These are phyloP conservation scores for Lentinus tigrinus DNA, from an alignment of 768 basidiomycete species.

Conservation along the genomic window DNA sequence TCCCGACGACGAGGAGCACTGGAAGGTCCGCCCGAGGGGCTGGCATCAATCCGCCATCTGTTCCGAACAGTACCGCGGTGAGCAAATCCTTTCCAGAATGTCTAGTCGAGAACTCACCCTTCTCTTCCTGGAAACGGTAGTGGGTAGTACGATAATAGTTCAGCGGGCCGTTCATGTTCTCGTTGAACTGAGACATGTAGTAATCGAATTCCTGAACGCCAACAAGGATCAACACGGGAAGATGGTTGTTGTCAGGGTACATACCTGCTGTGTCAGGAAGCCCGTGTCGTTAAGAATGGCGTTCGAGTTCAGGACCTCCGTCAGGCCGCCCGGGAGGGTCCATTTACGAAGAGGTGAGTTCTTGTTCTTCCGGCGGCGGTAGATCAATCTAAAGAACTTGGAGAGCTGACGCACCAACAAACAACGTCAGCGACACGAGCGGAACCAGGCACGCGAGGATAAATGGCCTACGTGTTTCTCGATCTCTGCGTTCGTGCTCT, in stretches of 20 bases:
- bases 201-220: slow-evolving; percentile 51
- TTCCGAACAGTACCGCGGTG: slow-evolving; percentile 5
- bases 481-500: slow-evolving; percentile 51
- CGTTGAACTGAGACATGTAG: slow-evolving; percentile 45
- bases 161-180: slow-evolving; percentile 66
- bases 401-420: slow-evolving; percentile 15
- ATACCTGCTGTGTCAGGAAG: slow-evolving; percentile 17
- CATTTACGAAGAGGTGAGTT: background rate
- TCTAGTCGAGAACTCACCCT: slow-evolving; percentile 24
- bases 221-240: background rate
- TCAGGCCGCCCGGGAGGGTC: slow-evolving; percentile 13
- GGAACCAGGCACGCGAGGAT: background rate
- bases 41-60: slow-evolving; percentile 45
- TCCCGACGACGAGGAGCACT: slow-evolving; percentile 62
- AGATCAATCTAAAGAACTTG: slow-evolving; percentile 19
- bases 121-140: slow-evolving; percentile 66
- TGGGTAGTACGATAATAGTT: slow-evolving; percentile 72
- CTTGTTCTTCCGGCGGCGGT: background rate
- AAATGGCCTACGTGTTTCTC: slow-evolving; percentile 54
- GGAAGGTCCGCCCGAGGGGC: slow-evolving; percentile 49
- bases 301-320: slow-evolving; percentile 3
- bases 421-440: background rate
- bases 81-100: background rate
- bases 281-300: background rate
- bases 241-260: background rate